Evolutionary conservation across 495 filamentous ascomycete genomes (phyloP), one percentile per base, ranked within the genome.

Genomic region (Xanthoparmelia taractica): DNA sequence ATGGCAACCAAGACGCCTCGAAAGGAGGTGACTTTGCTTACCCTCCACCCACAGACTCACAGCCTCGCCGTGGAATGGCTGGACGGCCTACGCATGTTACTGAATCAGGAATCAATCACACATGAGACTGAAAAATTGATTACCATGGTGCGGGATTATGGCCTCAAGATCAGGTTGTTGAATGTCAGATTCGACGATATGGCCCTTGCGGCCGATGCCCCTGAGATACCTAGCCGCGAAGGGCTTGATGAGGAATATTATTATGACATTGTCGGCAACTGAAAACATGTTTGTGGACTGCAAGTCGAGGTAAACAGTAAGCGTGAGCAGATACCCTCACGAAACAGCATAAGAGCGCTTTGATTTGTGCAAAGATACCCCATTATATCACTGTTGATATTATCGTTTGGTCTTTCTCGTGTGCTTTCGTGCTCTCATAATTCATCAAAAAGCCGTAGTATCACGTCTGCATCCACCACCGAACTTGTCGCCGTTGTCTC

Each of bases 91-190:
- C 83, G 97, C 31, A 96, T 99, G 92, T 76, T 99, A 47, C 80
- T 99, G 37, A 90, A 92, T 71, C 94, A 99, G 71, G 85, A 92
- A 48, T 94, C 94, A 15, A 96, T 99, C 73, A 99, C 95, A n/a
- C 81, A 89, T 27, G 93, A 97, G 73, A 97, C 94, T 8, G 89
- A 84, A 67, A 94, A 92, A 71, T 76, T 97, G 58, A 87, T 96
- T 60, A 83, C 86, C 43, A 74, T 96, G 67, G 87, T 99, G 34
- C 82, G 84, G 66, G 88, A 93, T 66, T 97, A 96, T 70, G 93
- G 95, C 6, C 75, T 97, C 43, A 96, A 96, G 79, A 96, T 99
- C 61, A 79, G 95, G 40, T 72, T 99, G 66, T 77, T 99, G 63
- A 99, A 99, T 75, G 89, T 99, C 45, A 78, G 90, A 63, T 87